Conservation (phyloP, 2,329 filamentous ascomycete genomes). For the Fusarium brachygibbosum region DNA sequence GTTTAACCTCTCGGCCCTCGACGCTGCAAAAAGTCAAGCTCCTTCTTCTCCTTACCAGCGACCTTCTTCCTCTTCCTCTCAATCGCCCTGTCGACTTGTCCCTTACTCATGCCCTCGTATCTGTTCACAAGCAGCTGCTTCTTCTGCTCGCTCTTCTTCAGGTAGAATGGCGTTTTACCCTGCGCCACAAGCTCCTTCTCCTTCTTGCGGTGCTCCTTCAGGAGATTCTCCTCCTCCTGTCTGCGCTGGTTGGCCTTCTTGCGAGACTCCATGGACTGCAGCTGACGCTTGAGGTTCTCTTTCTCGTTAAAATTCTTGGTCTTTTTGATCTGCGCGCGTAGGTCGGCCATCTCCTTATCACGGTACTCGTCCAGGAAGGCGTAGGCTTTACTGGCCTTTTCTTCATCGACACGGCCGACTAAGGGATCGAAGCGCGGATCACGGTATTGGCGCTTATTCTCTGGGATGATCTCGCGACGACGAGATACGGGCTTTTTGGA, state of each 20-base stretch:
- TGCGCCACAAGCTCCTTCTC: slow-evolving; percentile 89
- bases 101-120: slow-evolving; percentile 86
- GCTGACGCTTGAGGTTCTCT: slow-evolving; percentile 77
- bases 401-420: slow-evolving; percentile 65
- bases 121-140: slow-evolving; percentile 83
- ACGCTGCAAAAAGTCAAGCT: slow-evolving; percentile 64
- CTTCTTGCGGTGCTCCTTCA: slow-evolving; percentile 80
- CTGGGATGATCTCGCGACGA: slow-evolving; percentile 77
- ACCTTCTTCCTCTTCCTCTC: slow-evolving; percentile 93
- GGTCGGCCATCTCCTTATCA: slow-evolving; percentile 81
- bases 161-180: slow-evolving; percentile 92
- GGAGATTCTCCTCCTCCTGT: slow-evolving; percentile 76
- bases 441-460: slow-evolving; percentile 71
- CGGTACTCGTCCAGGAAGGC: slow-evolving; percentile 90
- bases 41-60: slow-evolving; percentile 85
- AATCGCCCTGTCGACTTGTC: slow-evolving; percentile 85
- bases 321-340: slow-evolving; percentile 76
- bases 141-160: slow-evolving; percentile 94
- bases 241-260: slow-evolving; percentile 78
- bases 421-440: slow-evolving; percentile 91
- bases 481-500: slow-evolving; percentile 88
- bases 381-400: slow-evolving; percentile 78
- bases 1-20: slow-evolving; percentile 13
- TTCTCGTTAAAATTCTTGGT: slow-evolving; percentile 74
- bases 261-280: slow-evolving; percentile 83